A percentile compares a stretch with the other conserved stretches of the same genome.
phyloP scores from a whole-genome alignment of 192 early-diverging fungal genomes.

The Backusella circina region DNA sequence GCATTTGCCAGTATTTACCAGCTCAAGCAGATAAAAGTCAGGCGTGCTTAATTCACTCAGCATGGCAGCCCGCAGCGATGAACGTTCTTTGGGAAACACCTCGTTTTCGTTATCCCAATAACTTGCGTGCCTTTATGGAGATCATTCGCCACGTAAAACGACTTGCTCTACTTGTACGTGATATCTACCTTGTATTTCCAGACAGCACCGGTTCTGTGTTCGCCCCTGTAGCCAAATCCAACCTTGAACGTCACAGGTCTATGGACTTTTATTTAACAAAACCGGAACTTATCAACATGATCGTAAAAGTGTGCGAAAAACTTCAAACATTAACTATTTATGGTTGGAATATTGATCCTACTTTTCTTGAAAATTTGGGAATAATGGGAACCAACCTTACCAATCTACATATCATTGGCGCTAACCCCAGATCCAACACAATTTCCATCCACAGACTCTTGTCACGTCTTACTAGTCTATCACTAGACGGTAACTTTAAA shows the following conservation, averaged over 20 bases:
- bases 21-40: slow-evolving; percentile 23
- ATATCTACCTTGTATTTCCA: slow-evolving; percentile 25
- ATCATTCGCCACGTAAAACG: slow-evolving; percentile 1
- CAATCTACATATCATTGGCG: slow-evolving; percentile 25
- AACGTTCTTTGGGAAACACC: slow-evolving; percentile 37
- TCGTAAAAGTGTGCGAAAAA: slow-evolving; percentile 30
- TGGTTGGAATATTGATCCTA: slow-evolving; percentile 32
- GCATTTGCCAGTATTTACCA: slow-evolving; percentile 24
- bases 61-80: slow-evolving; percentile 29
- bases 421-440: neutral
- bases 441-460: neutral
- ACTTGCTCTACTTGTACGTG: slow-evolving; percentile 24
- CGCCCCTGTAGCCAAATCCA: neutral
- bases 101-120: slow-evolving; percentile 20
- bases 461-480: neutral
- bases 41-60: slow-evolving; percentile 29
- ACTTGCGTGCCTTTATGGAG: slow-evolving; percentile 23
- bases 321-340: slow-evolving; percentile 29
- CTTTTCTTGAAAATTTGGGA: slow-evolving; percentile 13
- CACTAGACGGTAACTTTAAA: neutral
- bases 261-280: slow-evolving; percentile 10
- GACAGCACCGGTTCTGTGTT: neutral
- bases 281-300: slow-evolving; percentile 9
- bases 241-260: neutral
- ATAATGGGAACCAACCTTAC: neutral